Base-by-base conservation (phyloP, 371 early-diverging fungal species). In the Mortierella polycephala region DNA sequence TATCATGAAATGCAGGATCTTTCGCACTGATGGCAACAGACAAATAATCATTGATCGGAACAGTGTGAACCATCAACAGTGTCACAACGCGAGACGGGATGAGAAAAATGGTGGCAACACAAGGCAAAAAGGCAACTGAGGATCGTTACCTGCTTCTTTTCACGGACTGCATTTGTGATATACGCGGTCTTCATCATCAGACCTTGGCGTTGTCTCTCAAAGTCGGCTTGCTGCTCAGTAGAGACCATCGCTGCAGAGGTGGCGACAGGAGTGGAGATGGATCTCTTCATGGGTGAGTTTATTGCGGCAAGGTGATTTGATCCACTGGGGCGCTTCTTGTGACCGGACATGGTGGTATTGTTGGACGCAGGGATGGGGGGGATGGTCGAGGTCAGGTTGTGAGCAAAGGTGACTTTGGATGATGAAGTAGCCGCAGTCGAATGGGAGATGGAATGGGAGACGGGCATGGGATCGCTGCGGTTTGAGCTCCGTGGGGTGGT, bases 171-270 rank as follows among this genome's bases (percentile, higher is more conserved):
- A 51, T 68, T 80, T 54, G 64, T 52, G 58, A 80, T 74, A 44
- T 67, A 80, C 2, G 80, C 52, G 13, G 75, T 75, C 80, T 74
- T 80, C 80, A 80, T 65, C 42, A 69, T 50, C 49, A 64, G 68
- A 20, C 71, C 46, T 49, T 76, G 77, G 53, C 77, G 77, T 47
- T 71, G 77, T n/a, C 68, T 57, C 18, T 76, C 77, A 57, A 76
- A 76, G 20, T 67, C 71, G 16, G 68, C 71, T n/a, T 23, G 45
- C 52, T 76, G 71, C 46, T 76, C 71, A 16, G 67, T 58, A 14
- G 77, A 67, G 42, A 71, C 64, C 77, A 76, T 71, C 44, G 77
- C 59, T 8, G 64, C 64, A 10, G 77, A 76, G 23, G 68, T 64
- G 14, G 56, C 46, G 46, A 57, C 37, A 7, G 77, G 77, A n/a